These are phyloP conservation scores for Neurospora sp. DNA, from an alignment of 495 filamentous ascomycete species.

Conservation along the genomic window DNA sequence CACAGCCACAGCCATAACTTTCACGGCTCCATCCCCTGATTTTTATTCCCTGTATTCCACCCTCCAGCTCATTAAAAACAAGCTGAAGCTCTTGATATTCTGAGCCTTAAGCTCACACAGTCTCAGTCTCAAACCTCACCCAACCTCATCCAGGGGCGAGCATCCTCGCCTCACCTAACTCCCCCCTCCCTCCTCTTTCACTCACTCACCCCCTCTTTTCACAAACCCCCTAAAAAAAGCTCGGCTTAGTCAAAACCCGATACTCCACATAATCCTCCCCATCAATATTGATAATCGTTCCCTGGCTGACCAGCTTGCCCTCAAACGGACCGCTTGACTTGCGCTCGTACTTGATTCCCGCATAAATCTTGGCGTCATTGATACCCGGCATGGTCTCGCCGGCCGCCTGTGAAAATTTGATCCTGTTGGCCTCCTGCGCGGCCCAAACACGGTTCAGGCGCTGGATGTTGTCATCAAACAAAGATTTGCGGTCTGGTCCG, in stretches of 20 bases:
- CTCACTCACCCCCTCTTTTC: too few relatives aligned
- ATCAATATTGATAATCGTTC: constrained; percentile 44
- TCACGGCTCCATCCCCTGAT: too few relatives aligned
- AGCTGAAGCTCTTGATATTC: too few relatives aligned
- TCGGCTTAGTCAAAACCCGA: constrained; percentile 44
- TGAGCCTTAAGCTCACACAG: too few relatives aligned
- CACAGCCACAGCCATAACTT: too few relatives aligned
- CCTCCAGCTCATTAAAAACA: too few relatives aligned
- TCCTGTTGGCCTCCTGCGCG: constrained; percentile 32
- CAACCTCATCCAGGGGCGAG: too few relatives aligned
- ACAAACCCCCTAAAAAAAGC: constrained; percentile 24
- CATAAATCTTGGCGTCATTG: constrained; percentile 41
- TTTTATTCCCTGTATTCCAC: too few relatives aligned
- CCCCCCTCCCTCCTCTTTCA: too few relatives aligned
- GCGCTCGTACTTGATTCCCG: constrained; percentile 43
- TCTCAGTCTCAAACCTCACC: too few relatives aligned
- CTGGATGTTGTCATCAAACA: constrained; percentile 32
- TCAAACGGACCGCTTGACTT: constrained; percentile 40
- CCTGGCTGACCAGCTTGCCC: constrained; percentile 41
- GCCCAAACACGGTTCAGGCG: constrained; percentile 38
- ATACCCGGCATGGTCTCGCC: constrained; percentile 23
- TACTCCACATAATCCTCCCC: constrained; percentile 51
- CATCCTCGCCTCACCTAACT: too few relatives aligned
- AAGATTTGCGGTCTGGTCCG: constrained; percentile 8
- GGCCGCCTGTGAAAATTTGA: constrained; percentile 28